These are phyloP conservation scores for Stachybotrys chlorohalonatus DNA, from an alignment of 2,329 filamentous ascomycete species.

Conservation along the genomic window DNA sequence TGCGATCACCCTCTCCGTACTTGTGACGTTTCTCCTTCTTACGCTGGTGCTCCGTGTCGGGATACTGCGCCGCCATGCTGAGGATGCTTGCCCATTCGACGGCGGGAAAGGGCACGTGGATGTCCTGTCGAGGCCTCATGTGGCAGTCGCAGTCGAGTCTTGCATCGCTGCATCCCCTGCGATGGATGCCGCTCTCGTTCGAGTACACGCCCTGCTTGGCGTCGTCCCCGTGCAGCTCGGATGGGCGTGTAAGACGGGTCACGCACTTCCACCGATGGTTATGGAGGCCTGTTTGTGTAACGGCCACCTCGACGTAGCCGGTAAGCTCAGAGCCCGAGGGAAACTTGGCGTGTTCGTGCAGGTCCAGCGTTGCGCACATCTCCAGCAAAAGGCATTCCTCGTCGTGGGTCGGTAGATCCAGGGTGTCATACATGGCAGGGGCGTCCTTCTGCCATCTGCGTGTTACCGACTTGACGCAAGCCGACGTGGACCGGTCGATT, in stretches of 20 bases:
- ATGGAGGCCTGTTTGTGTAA: constrained; percentile 43
- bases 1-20: constrained; percentile 19
- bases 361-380: constrained; percentile 51
- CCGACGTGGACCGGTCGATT: constrained; percentile 45
- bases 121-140: constrained; percentile 34
- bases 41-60: constrained; percentile 30
- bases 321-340: constrained; percentile 51
- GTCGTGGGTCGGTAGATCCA: constrained; percentile 38
- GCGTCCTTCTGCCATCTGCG: constrained; percentile 50
- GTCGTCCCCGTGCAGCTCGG: constrained; percentile 41
- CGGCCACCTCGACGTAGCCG: constrained; percentile 49
- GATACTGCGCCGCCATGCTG: constrained; percentile 45
- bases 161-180: constrained; percentile 39
- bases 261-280: constrained; percentile 52
- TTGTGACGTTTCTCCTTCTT: constrained; percentile 27
- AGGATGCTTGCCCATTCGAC: constrained; percentile 50
- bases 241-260: constrained; percentile 48
- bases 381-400: constrained; percentile 50
- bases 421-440: constrained; percentile 43
- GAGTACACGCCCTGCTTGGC: constrained; percentile 33
- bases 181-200: constrained; percentile 44
- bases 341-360: constrained; percentile 48
- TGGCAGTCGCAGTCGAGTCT: constrained; percentile 43
- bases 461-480: constrained; percentile 42
- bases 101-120: constrained; percentile 49